These are phyloP conservation scores for Krasilnikovozyma curviuscula DNA, from an alignment of 768 basidiomycete species.

Conservation along the genomic window DNA sequence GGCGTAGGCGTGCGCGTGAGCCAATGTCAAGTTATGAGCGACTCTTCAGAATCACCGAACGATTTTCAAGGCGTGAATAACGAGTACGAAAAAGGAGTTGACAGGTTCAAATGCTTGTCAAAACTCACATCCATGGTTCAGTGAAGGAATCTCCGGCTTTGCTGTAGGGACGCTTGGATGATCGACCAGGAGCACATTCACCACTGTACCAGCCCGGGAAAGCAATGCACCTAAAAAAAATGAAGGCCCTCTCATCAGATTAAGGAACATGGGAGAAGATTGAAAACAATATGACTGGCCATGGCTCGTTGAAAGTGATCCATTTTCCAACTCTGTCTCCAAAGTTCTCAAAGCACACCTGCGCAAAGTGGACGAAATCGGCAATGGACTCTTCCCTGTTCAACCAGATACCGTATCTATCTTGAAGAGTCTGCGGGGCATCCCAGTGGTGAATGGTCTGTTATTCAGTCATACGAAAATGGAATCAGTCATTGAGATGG, in stretches of 20 bases:
- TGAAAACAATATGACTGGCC: neutral
- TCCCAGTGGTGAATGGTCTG: constrained; percentile 65
- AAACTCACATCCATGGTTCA: neutral
- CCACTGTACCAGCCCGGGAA: constrained; percentile 52
- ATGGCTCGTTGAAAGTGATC: constrained; percentile 57
- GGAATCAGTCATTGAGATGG: neutral
- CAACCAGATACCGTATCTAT: constrained; percentile 56
- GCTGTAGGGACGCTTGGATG: constrained; percentile 42
- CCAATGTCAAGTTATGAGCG: constrained; percentile 45
- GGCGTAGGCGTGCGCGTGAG: constrained; percentile 50
- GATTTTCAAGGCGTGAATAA: no score
- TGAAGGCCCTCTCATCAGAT: neutral
- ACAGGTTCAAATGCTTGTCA: neutral
- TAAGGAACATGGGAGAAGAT: neutral
- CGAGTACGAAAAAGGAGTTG: no score
- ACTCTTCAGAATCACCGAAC: constrained; percentile 40
- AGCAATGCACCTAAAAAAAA: constrained; percentile 35
- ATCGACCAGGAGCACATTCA: constrained; percentile 50
- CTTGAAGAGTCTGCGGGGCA: constrained; percentile 51
- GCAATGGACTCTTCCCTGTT: constrained; percentile 45
- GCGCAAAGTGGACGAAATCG: constrained; percentile 45
- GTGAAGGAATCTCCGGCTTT: constrained; percentile 34
- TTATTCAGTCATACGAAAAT: neutral
- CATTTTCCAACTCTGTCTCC: constrained; percentile 60
- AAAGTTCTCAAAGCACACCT: constrained; percentile 48